Evolutionary conservation across 2,329 filamentous ascomycete species (phyloP), one percentile per base, ranked within the genome.

Genomic region (Mycosphaerella arachidis): DNA sequence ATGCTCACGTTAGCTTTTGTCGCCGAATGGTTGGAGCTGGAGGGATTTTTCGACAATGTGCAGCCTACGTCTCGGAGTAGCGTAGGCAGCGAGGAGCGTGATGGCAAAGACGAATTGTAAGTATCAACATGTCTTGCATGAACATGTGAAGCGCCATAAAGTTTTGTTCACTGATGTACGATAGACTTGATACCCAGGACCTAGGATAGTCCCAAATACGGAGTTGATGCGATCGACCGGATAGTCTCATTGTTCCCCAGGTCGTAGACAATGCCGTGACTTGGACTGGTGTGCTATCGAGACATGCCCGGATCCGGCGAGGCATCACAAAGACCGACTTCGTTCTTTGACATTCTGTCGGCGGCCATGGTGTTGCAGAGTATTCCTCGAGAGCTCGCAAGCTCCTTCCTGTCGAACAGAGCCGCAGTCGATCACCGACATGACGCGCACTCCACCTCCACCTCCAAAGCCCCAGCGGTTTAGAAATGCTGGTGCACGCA

Each of bases 1-100:
- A 86, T 84, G 72, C 87, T 99, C 53, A 80, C 93, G 6, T 88
- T 89, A 0, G 92, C 86, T 0, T 99, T 97, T 77, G 84, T 86
- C 35, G 87, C 90, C 0, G 93, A 97, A 76, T 97, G 92, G 92
- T 85, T 97, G 84, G 92, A 96, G 66, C 75, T 97, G 62, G 86
- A 87, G 64, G 84, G 79, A 1, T 82, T 75, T 61, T 74, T 86
- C 56, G 73, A 73, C 29, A 54, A 60, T 27, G 40, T 53, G 33
- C 33, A 61, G 40, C 35, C 58, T 29, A n/a, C 57, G 30, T 30
- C 53, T 27, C 30, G 58, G 40, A 52, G 30, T 9, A 52, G 46
- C n/a, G 58, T 27, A 12, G 31, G 31, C 31, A 35, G 31, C 53
- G 56, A 53, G 37, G 61, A 43, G n/a, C 29, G 50, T 33, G 29